Evolutionary conservation across 2,329 filamentous ascomycete species (phyloP).

Genomic region (Monosporascus sp.): DNA sequence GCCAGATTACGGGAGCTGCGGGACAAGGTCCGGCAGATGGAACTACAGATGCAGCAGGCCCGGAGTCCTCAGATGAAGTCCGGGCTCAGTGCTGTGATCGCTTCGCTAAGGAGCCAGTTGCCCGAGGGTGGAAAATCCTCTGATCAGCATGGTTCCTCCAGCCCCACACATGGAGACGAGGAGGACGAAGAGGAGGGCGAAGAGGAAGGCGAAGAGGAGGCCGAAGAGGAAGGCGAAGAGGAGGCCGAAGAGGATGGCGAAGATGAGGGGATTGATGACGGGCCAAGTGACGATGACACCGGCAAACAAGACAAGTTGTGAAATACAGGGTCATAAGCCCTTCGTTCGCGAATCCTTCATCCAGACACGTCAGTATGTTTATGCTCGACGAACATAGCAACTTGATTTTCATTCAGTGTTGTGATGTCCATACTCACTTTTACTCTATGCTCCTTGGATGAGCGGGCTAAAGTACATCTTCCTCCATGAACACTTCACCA

Average conservation of each 20-base stretch:
- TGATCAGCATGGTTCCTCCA: not conserved
- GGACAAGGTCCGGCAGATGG: conserved; percentile 24
- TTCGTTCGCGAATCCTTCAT: too few species aligned
- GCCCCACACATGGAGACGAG: not conserved
- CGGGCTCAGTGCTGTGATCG: conserved; percentile 23
- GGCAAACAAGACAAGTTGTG: too few species aligned
- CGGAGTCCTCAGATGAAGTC: conserved; percentile 20
- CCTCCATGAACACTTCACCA: too few species aligned
- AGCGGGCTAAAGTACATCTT: too few species aligned
- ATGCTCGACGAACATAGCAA: too few species aligned
- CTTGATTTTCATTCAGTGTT: too few species aligned
- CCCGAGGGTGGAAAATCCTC: conserved; percentile 1
- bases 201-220: not conserved
- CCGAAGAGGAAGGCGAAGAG: not conserved
- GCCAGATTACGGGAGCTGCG: conserved; percentile 18
- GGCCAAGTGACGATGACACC: not conserved
- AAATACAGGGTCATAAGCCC: too few species aligned
- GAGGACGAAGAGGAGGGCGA: not conserved
- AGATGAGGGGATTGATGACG: conserved; percentile 1
- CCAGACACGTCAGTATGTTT: too few species aligned
- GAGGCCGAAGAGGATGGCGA: not conserved
- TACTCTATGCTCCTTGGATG: too few species aligned
- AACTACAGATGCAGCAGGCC: conserved; percentile 18
- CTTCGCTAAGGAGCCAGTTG: conserved; percentile 19
- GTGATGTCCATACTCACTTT: too few species aligned